Percentiles rank a stretch among this genome's conserved stretches.
Conservation (phyloP, 1,139 yeast species). For the Candida frijolesensis region DNA sequence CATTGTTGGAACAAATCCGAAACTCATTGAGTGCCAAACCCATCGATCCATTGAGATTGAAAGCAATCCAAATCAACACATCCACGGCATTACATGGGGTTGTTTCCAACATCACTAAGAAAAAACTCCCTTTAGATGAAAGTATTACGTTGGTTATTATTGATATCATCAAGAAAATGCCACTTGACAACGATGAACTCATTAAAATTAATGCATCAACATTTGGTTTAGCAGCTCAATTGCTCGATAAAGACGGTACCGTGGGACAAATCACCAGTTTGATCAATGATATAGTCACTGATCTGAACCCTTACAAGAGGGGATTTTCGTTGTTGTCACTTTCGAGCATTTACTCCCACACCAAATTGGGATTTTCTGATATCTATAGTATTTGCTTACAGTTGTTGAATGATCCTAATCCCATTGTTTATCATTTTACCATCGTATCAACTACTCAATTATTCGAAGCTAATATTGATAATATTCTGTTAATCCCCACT, state of each 20-base stretch:
- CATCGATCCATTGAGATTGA: constrained; percentile 34
- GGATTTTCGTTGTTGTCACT: constrained; percentile 64
- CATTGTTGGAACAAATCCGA: constrained; percentile 78
- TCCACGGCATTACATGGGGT: constrained; percentile 66
- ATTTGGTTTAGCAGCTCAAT: constrained; percentile 60
- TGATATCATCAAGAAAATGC: constrained; percentile 58
- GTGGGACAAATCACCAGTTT: constrained; percentile 54
- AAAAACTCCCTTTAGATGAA: constrained; percentile 35
- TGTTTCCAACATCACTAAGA: constrained; percentile 36
- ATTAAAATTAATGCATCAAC: constrained; percentile 64
- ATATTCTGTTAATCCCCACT: constrained; percentile 48
- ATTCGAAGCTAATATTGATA: constrained; percentile 57
- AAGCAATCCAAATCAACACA: constrained; percentile 63
- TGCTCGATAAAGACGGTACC: constrained; percentile 35
- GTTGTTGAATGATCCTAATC: constrained; percentile 79
- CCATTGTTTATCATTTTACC: constrained; percentile 75
- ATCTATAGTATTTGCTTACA: constrained; percentile 62
- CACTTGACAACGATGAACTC: constrained; percentile 36
- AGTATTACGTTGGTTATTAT: constrained; percentile 52
- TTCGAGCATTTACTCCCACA: constrained; percentile 56
- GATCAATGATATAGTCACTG: constrained; percentile 59
- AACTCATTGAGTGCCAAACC: constrained; percentile 42
- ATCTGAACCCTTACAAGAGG: constrained; percentile 59
- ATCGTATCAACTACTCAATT: constrained; percentile 59
- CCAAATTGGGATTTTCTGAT: constrained; percentile 35